These are phyloP conservation scores for Castanea sativa DNA, from an alignment of 306 rosid species.

Conservation along the genomic window DNA sequence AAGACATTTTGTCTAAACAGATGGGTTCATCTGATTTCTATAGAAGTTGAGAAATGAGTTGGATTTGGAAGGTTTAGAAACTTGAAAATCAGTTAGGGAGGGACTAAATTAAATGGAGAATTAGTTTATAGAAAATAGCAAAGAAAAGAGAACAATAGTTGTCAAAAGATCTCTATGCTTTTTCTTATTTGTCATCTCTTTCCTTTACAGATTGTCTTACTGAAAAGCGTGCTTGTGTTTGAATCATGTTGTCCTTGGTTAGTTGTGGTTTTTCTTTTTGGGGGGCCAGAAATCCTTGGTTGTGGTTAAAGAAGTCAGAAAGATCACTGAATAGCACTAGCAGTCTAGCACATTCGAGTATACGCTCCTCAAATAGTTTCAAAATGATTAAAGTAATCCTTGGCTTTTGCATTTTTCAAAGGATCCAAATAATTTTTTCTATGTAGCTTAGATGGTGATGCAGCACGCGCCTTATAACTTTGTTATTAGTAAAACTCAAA, in stretches of 20 bases:
- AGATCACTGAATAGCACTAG: constrained; percentile 15
- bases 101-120: neutral
- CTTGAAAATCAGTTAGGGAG: neutral
- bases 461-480: constrained; percentile 13
- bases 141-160: constrained; percentile 13
- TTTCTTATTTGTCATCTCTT: constrained; percentile 22
- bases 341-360: constrained; percentile 11
- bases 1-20: constrained; percentile 23
- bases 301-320: constrained; percentile 14
- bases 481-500: neutral
- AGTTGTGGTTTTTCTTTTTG: neutral
- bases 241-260: constrained; percentile 36
- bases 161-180: constrained; percentile 25
- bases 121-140: neutral
- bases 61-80: neutral
- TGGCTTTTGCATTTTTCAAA: neutral
- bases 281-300: constrained; percentile 13
- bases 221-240: constrained; percentile 43
- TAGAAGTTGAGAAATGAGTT: neutral
- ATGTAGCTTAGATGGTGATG: neutral
- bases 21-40: neutral
- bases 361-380: neutral
- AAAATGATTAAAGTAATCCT: constrained; percentile 13
- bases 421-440: constrained; percentile 3
- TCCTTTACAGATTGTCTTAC: constrained; percentile 23